Evolutionary conservation across 768 basidiomycete species (phyloP).

Genomic region (Lyophyllum decastes): DNA sequence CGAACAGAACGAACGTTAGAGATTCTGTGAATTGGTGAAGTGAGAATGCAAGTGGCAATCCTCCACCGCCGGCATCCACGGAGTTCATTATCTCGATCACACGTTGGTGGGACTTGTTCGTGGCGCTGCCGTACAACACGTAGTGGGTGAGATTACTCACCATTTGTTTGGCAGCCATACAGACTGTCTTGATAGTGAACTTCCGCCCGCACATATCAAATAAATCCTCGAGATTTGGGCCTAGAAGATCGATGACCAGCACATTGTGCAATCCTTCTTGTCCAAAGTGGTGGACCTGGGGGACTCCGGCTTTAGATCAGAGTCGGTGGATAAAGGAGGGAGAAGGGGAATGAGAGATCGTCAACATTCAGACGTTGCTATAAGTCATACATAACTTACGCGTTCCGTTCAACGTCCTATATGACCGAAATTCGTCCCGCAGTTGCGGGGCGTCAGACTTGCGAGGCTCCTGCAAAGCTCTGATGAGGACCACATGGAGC

Average conservation of each 20-base stretch:
- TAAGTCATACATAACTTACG: constrained; percentile 49
- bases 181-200: constrained; percentile 97
- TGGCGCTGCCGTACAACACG: neutral
- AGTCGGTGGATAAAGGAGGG: constrained; percentile 8
- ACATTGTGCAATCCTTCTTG: constrained; percentile 99
- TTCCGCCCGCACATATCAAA: constrained; percentile 99
- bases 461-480: constrained; percentile 72
- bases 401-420: constrained; percentile 91
- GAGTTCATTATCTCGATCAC: neutral
- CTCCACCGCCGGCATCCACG: constrained; percentile 15
- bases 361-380: neutral
- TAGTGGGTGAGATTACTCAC: constrained; percentile 44
- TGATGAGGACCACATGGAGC: constrained; percentile 13
- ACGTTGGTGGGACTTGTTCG: neutral
- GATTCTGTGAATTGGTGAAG: constrained; percentile 1
- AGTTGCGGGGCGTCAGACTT: constrained; percentile 98
- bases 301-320: constrained; percentile 78
- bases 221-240: constrained; percentile 96
- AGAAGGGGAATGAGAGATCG: neutral
- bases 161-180: constrained; percentile 99
- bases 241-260: constrained; percentile 90
- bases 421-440: constrained; percentile 95
- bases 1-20: constrained; percentile 11
- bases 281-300: constrained; percentile 98
- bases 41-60: neutral